These are phyloP conservation scores for carrot (Daucus carota) DNA, from an alignment of 129 eudicot species.

Conservation along the genomic window DNA sequence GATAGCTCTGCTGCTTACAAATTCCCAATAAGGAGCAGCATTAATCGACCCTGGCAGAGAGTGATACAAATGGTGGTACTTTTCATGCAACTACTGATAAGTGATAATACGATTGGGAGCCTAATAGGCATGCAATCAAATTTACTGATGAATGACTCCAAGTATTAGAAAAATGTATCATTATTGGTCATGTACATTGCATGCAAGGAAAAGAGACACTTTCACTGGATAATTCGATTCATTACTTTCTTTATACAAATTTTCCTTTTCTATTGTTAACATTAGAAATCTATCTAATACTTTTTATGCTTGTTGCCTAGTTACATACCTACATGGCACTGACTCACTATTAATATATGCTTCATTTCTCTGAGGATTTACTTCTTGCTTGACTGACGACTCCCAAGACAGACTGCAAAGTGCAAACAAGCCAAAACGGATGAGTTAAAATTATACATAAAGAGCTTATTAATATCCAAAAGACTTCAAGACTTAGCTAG, in stretches of 20 bases:
- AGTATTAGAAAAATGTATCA: neutral
- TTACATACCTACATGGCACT: neutral
- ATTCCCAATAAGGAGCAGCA: neutral
- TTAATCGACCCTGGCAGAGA: neutral
- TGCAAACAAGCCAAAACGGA: neutral
- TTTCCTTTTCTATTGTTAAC: neutral
- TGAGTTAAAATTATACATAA: neutral
- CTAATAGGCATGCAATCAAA: neutral
- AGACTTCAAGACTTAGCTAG: neutral
- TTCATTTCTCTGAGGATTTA: neutral
- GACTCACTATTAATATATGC: neutral
- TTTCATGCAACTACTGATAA: neutral
- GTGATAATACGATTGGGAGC: neutral
- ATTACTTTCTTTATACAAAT: neutral
- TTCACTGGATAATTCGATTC: neutral
- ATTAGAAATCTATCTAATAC: neutral
- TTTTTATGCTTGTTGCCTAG: slow-evolving; percentile 1
- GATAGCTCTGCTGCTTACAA: neutral
- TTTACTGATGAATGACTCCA: neutral
- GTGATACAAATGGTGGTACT: neutral
- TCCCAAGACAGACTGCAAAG: slow-evolving; percentile 27
- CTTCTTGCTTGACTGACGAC: slow-evolving; percentile 7
- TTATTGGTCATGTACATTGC: neutral
- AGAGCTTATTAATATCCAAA: neutral
- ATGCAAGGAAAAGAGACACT: neutral